Percentiles rank a stretch among this genome's conserved stretches.
phyloP scores from a whole-genome alignment of 2,329 filamentous ascomycete species.

The Neonectria punicea region DNA sequence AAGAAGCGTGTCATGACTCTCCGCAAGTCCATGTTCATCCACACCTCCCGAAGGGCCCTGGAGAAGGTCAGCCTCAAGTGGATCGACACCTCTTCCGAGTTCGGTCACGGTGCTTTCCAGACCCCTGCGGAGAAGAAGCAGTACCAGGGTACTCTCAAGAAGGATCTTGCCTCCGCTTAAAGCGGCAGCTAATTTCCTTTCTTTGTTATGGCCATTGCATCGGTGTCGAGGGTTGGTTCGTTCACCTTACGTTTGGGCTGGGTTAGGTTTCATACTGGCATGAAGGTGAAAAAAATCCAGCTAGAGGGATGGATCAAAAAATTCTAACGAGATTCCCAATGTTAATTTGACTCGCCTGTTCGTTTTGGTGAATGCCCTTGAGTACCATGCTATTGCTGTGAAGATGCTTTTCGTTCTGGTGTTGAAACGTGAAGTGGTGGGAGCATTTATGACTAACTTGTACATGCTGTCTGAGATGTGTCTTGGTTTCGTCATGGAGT shows the following conservation, averaged over 20 bases:
- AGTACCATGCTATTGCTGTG: background rate
- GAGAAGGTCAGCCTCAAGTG: conserved; percentile 99
- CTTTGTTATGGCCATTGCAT: conserved; percentile 61
- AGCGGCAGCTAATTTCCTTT: conserved; percentile 52
- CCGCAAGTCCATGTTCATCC: conserved; percentile 97
- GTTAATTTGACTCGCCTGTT: conserved; percentile 41
- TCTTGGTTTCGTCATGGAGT: background rate
- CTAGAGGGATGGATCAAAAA: conserved; percentile 49
- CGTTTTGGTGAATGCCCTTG: conserved; percentile 27
- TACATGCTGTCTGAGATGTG: background rate
- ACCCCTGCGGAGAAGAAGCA: conserved; percentile 97
- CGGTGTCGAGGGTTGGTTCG: conserved; percentile 64
- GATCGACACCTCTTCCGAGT: conserved; percentile 99
- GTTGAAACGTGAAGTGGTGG: background rate
- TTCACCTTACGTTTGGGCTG: conserved; percentile 51
- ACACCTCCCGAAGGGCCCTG: conserved; percentile 93
- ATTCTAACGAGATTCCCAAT: conserved; percentile 50
- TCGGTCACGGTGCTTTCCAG: conserved; percentile 99
- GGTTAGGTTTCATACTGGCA: conserved; percentile 51
- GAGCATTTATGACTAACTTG: background rate
- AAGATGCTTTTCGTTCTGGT: background rate
- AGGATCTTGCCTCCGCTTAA: conserved; percentile 75
- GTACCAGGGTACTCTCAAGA: conserved; percentile 99
- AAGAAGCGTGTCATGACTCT: conserved; percentile 99
- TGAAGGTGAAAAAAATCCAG: conserved; percentile 51